Evolutionary conservation across 345 rosid species (phyloP).

Genomic region (Draba incana): DNA sequence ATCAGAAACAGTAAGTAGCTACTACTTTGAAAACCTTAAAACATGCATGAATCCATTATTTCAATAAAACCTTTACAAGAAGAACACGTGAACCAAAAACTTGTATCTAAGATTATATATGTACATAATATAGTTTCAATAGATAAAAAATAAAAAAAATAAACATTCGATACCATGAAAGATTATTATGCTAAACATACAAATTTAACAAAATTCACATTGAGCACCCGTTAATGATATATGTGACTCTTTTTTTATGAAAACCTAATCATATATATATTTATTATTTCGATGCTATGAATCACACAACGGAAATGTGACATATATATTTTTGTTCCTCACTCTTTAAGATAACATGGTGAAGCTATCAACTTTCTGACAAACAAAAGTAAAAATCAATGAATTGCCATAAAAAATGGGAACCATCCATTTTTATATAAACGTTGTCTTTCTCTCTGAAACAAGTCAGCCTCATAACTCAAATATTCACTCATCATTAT

Average conservation of each 20-base stretch:
- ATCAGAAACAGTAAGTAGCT: background rate
- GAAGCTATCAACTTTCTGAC: slow-evolving; percentile 27
- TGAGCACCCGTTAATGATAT: background rate
- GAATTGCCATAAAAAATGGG: slow-evolving; percentile 19
- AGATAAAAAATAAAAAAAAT: too few species aligned
- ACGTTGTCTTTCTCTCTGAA: slow-evolving; percentile 26
- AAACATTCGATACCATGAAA: too few species aligned
- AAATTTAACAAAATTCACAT: too few species aligned
- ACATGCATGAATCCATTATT: too few species aligned
- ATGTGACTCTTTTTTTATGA: background rate
- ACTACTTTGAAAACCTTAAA: background rate
- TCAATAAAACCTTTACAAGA: background rate
- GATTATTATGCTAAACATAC: too few species aligned
- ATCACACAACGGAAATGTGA: too few species aligned
- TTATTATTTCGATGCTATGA: background rate
- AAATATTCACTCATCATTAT: slow-evolving; percentile 12
- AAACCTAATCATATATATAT: background rate
- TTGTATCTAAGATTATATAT: too few species aligned
- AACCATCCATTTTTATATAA: slow-evolving; percentile 30
- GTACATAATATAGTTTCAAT: too few species aligned
- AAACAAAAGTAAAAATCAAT: slow-evolving; percentile 5
- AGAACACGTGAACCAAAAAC: background rate
- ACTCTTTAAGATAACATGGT: background rate
- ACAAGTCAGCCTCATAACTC: slow-evolving; percentile 28
- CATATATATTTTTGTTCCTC: background rate